Conservation (phyloP, 1,139 yeast genomes). For the Sugiyamaella grinbergsii region DNA sequence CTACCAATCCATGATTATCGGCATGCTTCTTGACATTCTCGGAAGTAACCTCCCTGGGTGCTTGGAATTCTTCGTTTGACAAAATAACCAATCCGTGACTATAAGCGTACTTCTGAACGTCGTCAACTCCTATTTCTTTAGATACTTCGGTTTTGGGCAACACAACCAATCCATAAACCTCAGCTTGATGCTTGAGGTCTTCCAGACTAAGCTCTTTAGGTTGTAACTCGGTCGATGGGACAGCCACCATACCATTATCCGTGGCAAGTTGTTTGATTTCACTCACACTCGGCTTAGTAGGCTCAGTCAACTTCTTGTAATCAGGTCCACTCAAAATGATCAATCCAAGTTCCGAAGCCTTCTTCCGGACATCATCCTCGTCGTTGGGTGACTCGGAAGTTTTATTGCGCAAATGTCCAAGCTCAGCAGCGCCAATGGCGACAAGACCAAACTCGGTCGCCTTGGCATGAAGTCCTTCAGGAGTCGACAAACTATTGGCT, state of each 20-base stretch:
- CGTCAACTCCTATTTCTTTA: slow-evolving; percentile 20
- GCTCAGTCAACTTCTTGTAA: slow-evolving; percentile 28
- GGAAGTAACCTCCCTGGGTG: slow-evolving; percentile 28
- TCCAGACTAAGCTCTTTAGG: slow-evolving; percentile 13
- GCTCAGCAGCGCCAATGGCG: slow-evolving; percentile 33
- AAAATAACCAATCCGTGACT: slow-evolving; percentile 22
- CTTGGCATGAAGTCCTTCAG: slow-evolving; percentile 30
- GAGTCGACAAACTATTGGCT: slow-evolving; percentile 20
- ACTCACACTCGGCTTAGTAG: slow-evolving; percentile 21
- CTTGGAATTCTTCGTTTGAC: slow-evolving; percentile 21
- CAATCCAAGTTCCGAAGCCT: slow-evolving; percentile 33
- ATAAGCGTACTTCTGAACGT: slow-evolving; percentile 25
- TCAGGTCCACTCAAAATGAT: slow-evolving; percentile 31
- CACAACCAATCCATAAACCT: slow-evolving; percentile 27
- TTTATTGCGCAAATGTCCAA: slow-evolving; percentile 2
- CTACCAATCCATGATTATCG: slow-evolving; percentile 35
- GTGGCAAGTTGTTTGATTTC: slow-evolving; percentile 32
- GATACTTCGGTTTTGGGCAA: slow-evolving; percentile 27
- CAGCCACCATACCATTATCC: slow-evolving; percentile 35
- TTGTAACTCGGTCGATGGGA: slow-evolving; percentile 28
- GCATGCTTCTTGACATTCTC: slow-evolving; percentile 33
- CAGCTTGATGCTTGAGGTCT: slow-evolving; percentile 26
- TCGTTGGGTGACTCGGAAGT: slow-evolving; percentile 23
- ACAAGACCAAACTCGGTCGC: slow-evolving; percentile 37
- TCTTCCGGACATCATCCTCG: slow-evolving; percentile 30